Base-by-base conservation (phyloP, 768 basidiomycete species). In the Pleurotus djamor region DNA sequence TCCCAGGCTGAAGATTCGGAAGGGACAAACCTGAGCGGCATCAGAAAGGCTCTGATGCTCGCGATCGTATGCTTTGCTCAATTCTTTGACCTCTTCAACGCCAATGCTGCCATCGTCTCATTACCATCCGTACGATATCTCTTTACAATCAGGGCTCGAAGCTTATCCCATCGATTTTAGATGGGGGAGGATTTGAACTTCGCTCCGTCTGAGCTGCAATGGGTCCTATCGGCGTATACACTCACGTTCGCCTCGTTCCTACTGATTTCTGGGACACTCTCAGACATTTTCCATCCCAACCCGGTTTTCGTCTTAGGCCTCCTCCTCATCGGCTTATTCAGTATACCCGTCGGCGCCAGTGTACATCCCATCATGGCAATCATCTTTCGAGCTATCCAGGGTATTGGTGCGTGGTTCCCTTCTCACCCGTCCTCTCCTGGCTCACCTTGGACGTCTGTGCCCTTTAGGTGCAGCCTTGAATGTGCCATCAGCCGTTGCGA, bases 141-240 rank as follows among this genome's bases (percentile, higher is more conserved):
- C 9, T 41, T n/a, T 41, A 1, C 38, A 9, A 41, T 41, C 38
- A 1, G 38, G 9, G 9, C n/a, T 9, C 38, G 38, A n/a, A 10
- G 38, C n/a, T 41, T 41, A 41, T 9, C 4, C 38, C 38, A 41
- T 10, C 38, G n/a, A 9, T 10, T 41, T 41, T 38, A 54, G 52
- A 33, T 54, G 35, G 52, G 52, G 3, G 32, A 37, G n/a, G 52
- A 54, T 54, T 36, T 54, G 4, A 7, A 37, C 9, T 34, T 54
- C 16, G 14, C 16, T 16, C 52, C 52, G n/a, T 34, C n/a, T 6
- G 52, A n/a, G 5, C 35, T 54, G 6, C 35, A 34, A 34, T 82
- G 81, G 80, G 58, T 80, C 4, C 64, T 78, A 33, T 74, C 76
- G 45, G 78, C 76, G 10, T 80, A 74, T 61, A 71, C 79, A 43